Base-by-base conservation (phyloP, 2,329 filamentous ascomycete species). In the Sclerotinia glacialis region DNA sequence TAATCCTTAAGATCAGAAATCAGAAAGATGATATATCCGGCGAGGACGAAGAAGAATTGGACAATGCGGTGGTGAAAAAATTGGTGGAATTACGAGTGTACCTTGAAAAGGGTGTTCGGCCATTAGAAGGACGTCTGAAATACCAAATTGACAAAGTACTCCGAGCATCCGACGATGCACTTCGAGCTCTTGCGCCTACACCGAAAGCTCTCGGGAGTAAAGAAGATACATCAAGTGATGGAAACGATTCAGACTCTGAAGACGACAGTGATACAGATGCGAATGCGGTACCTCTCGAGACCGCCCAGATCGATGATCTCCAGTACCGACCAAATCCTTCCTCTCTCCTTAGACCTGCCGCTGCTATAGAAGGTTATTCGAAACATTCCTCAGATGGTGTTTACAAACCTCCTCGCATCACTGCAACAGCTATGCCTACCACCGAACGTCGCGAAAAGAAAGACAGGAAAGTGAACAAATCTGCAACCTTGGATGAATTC, bases 61-160 rank as follows among this genome's bases (percentile, higher is more conserved):
- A 88, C 56, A 85, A 90, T 59, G 83, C 89, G 2, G 88, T 93
- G 0, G 89, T 95, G 2, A 89, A 89, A 72, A 97, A 96, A 76
- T 83, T 99, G n/a, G 87, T 93, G 23, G 93, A 97, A 78, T 82
- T 97, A 63, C 86, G 94, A n/a, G 83, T 97, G 0, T 98, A 96
- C 76, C 82, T 99, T 1, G 96, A 99, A 75, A 93, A 93, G 76
- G 96, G 95, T 71, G 91, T 97, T 4, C 87, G 91, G 21, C 95
- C 95, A 0, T 80, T 98, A 21, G 96, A 99, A 79, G 89, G 90
- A 71, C 91, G 93, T 73, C 80, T 99, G 69, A 94, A 93, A 71
- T 99, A 97, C 79, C 93, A 97, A 77, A 92, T 99, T 74, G 94
- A 98, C 78, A 95, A 96, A 76, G 93, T 97, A 34, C 83, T 99